Percentiles rank a stretch among this genome's conserved stretches.
Conservation (phyloP, 1,284 basidiomycete species). For the Sphaerobolus stellatus region DNA sequence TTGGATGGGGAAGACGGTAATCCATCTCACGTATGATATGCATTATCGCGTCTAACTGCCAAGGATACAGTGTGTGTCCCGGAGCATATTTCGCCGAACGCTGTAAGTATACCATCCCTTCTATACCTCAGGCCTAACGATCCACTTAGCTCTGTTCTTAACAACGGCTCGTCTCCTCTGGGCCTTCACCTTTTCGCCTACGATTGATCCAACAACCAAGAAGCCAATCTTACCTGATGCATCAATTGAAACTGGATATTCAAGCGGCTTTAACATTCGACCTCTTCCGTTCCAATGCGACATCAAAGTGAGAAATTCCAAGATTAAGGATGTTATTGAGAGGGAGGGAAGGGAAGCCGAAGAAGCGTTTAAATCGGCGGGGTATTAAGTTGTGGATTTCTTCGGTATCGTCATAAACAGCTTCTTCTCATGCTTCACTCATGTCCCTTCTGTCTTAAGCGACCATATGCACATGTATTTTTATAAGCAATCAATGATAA, state of each 20-base stretch:
- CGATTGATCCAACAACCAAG: slow-evolving; percentile 1
- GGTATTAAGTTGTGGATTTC: too few relatives aligned
- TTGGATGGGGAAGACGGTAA: slow-evolving; percentile 13
- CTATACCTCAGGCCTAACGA: background rate
- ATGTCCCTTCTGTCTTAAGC: too few relatives aligned
- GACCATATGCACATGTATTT: too few relatives aligned
- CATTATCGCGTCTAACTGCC: background rate
- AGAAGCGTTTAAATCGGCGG: too few relatives aligned
- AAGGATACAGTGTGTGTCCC: slow-evolving; percentile 6
- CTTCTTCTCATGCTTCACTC: too few relatives aligned
- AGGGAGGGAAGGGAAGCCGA: slow-evolving; percentile 29
- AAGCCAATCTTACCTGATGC: slow-evolving; percentile 1
- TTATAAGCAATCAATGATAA: too few relatives aligned
- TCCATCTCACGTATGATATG: background rate
- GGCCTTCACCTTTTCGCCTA: slow-evolving; percentile 7
- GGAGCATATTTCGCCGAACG: slow-evolving; percentile 14
- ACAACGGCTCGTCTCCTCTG: slow-evolving; percentile 10
- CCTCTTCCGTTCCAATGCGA: slow-evolving; percentile 43
- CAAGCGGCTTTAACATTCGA: slow-evolving; percentile 47
- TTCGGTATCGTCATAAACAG: too few relatives aligned
- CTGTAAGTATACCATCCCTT: background rate
- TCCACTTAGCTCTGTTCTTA: slow-evolving; percentile 6
- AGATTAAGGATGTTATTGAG: slow-evolving; percentile 25
- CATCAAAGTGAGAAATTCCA: slow-evolving; percentile 31
- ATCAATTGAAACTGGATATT: slow-evolving; percentile 31